A percentile compares a stretch with the other conserved stretches of the same genome.
These are phyloP conservation scores for Hortiboletus flavorubellus DNA, from an alignment of 768 basidiomycete species.

Conservation along the genomic window DNA sequence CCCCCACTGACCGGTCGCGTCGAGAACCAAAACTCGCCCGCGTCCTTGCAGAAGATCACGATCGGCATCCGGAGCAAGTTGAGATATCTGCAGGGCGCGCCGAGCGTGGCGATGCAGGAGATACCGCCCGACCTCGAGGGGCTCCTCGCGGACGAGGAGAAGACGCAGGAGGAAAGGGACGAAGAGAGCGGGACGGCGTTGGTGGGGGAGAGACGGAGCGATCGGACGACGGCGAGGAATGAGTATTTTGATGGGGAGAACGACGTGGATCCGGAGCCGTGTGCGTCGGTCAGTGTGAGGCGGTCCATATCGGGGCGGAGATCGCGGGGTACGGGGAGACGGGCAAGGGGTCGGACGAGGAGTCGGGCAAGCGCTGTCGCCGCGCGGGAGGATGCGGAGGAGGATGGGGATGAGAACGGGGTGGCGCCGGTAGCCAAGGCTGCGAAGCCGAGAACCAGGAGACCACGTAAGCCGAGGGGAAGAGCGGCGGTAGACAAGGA, in stretches of 20 bases:
- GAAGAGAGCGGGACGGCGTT: conserved; percentile 60
- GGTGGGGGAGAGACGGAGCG: conserved; percentile 51
- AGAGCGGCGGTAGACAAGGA: conserved; percentile 25
- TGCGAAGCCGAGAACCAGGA: conserved; percentile 33
- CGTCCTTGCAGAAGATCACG: conserved; percentile 84
- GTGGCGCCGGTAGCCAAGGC: conserved; percentile 23
- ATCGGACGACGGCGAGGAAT: conserved; percentile 53
- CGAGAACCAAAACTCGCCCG: conserved; percentile 86
- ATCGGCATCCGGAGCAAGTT: conserved; percentile 82
- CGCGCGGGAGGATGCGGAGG: conserved; percentile 36
- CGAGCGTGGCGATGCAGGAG: conserved; percentile 95
- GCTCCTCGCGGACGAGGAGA: conserved; percentile 69
- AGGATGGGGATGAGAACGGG: conserved; percentile 35
- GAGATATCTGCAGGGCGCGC: conserved; percentile 90
- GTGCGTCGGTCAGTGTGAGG: conserved; percentile 24
- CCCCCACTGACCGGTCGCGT: conserved; percentile 89
- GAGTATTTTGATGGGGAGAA: conserved; percentile 74
- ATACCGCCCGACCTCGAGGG: conserved; percentile 89
- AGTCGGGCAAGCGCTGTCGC: conserved; percentile 31
- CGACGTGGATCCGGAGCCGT: conserved; percentile 56
- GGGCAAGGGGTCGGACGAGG: conserved; percentile 31
- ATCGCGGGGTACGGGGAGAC: conserved; percentile 23
- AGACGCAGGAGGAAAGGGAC: conserved; percentile 62
- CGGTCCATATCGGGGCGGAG: conserved; percentile 15
- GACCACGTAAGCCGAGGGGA: conserved; percentile 22